Conservation (phyloP, 2,329 filamentous ascomycete genomes). For the Neofusicoccum sp. region DNA sequence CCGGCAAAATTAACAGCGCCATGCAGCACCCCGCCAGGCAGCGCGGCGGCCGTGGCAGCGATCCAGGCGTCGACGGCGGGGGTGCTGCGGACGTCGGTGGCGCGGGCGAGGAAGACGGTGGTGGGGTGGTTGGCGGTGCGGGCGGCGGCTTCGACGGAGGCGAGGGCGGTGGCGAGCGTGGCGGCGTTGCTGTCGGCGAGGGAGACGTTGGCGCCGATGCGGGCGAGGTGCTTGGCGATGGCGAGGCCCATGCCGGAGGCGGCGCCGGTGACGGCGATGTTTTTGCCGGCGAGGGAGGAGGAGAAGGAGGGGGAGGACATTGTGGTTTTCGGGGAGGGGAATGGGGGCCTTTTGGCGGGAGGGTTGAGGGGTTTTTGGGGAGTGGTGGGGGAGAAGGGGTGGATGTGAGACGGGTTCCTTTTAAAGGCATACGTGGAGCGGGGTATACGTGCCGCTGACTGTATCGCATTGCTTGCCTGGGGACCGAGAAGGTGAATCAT, state of each 20-base stretch:
- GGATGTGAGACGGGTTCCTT: too few relatives aligned
- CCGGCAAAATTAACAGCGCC: slow-evolving; percentile 57
- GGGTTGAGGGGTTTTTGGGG: not conserved
- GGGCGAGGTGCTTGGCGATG: not conserved
- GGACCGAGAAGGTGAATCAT: too few relatives aligned
- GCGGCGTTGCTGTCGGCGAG: slow-evolving; percentile 17
- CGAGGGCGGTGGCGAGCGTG: not conserved
- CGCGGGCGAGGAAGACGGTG: not conserved
- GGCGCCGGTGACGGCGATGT: slow-evolving; percentile 33
- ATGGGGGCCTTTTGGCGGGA: not conserved
- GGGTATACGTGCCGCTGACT: too few relatives aligned
- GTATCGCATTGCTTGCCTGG: too few relatives aligned
- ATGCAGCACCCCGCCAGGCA: slow-evolving; percentile 50
- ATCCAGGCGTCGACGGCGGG: slow-evolving; percentile 54
- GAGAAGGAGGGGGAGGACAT: too few relatives aligned
- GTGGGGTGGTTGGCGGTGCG: slow-evolving; percentile 34
- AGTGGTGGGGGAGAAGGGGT: not conserved
- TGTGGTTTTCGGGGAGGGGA: not conserved
- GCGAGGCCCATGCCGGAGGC: slow-evolving; percentile 31
- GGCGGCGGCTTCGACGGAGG: not conserved
- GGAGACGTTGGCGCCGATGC: not conserved
- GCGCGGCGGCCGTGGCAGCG: slow-evolving; percentile 42
- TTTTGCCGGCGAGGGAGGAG: slow-evolving; percentile 30
- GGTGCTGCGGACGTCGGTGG: slow-evolving; percentile 51
- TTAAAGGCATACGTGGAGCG: too few relatives aligned